Conservation (phyloP, 2,329 filamentous ascomycete species). For the Endoconidiophora laricicola region DNA sequence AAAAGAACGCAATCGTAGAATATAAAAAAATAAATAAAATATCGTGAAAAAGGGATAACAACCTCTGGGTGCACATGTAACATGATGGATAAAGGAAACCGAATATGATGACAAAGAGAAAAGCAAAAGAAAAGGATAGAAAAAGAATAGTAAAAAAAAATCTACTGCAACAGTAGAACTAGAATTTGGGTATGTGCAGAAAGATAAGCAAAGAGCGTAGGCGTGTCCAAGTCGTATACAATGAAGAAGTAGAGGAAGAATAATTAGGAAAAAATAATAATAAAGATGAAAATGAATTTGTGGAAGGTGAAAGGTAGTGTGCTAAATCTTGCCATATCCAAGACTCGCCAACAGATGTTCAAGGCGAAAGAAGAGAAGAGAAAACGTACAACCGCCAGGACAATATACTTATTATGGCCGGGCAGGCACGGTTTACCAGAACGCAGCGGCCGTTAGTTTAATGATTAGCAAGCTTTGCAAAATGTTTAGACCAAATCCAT, state of each 20-base stretch:
- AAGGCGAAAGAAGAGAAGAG: not conserved
- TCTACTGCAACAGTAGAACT: not conserved
- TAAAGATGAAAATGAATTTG: not conserved
- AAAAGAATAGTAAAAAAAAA: not conserved
- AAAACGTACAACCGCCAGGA: no score
- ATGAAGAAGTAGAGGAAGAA: conserved; percentile 1
- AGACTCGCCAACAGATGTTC: not conserved
- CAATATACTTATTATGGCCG: not conserved
- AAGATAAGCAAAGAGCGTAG: not conserved
- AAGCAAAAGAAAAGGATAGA: not conserved
- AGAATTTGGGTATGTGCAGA: not conserved
- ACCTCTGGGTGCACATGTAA: no score
- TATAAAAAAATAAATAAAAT: not conserved
- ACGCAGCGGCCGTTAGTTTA: conserved; percentile 14
- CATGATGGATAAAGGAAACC: no score
- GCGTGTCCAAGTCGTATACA: not conserved
- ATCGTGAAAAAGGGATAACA: not conserved
- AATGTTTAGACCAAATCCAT: conserved; percentile 99
- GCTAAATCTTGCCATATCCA: not conserved
- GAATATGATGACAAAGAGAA: not conserved
- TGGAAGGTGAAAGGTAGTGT: not conserved
- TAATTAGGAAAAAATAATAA: conserved; percentile 7
- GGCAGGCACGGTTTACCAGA: conserved; percentile 1
- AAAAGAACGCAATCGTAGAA: not conserved
- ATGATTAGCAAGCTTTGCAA: conserved; percentile 49